Evolutionary conservation across 495 filamentous ascomycete genomes (phyloP), one percentile per base, ranked within the genome.

Genomic region (Neurospora intermedia): DNA sequence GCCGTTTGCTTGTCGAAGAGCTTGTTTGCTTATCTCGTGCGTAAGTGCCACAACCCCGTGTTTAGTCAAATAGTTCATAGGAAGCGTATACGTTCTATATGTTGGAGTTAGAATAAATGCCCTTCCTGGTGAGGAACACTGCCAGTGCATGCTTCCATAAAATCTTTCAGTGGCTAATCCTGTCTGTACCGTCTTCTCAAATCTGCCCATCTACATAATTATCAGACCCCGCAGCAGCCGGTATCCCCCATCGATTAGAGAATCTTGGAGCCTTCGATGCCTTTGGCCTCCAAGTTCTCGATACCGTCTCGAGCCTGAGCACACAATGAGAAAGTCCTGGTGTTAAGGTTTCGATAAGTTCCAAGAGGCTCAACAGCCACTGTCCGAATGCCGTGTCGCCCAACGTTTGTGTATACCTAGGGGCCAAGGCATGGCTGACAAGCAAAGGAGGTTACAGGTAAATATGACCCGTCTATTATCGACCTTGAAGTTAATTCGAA

Each of bases 241-340:
- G 89, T 89, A 75, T 92, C 89, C 92, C 92, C 94, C 74, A 94
- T 91, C 13, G 94, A 87, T 91, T 94, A 93, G 69, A 94, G 79
- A 69, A 96, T 90, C 82, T 95, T 95, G 41, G 91, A 94, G 10
- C 92, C 93, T 45, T 94, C 92, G 75, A 92, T 92, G 2, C 86
- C 90, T 75, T 88, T 88, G 54, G 91, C 91, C 5, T 89, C 84
- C 79, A 94, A 91, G 76, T 94, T 94, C 78, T 95, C 93, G 81
- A 94, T 48, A 20, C n/a, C 18, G 45, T 48, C n/a, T 48, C 45
- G 3, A 23, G n/a, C 45, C n/a, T 20, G n/a, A 48, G 45, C 10
- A 4, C 45, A 48, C 9, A 9, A 48, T 48, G 5, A 48, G 2
- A 20, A 48, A 48, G 20, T 11, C 45, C 4, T 20, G 82, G 82